Evolutionary conservation across 306 rosid genomes (phyloP), one percentile per base, ranked within the genome.

Genomic region (Carpinus viminea): DNA sequence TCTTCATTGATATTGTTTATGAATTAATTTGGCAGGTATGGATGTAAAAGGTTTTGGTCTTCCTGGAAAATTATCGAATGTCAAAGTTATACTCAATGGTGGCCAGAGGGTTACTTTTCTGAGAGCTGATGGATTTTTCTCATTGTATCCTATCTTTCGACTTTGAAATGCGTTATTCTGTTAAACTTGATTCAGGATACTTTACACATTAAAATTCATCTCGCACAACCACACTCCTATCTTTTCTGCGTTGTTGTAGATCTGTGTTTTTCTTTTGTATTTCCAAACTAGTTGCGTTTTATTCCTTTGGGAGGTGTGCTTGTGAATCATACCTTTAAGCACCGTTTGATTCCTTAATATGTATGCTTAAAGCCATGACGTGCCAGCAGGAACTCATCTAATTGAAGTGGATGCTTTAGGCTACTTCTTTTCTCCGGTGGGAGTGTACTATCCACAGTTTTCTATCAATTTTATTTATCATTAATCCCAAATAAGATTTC

Each of bases 301-400:
- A 51, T 12, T 20, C 48, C 38, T 43, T 69, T 53, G 8, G 34
- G 41, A 20, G 21, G 43, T 18, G 43, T 70, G 76, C 55, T 51
- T 20, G 80, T 50, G 59, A 68, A 81, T 55, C 68, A 26, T 80
- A 76, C 72, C 72, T 72, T 68, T 21, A 75, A 60, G 78, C 34
- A 52, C 80, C 24, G 59, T 24, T 11, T 76, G 26, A 70, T 76
- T 85, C 91, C 92, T 91, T 91, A 88, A 93, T 73, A 2, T 87
- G 70, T 75, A 50, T 76, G 80, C 76, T 86, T 82, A 82, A 83
- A 96, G 99, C 94, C 90, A 91, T 86, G 88, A 90, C 69, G 98
- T 93, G 80, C 85, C 94, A 21, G 97, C 99, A 8, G 99, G 98
- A 82, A 96, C 98, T 82, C 99, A 96, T 88, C 92, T 96, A 47